These are phyloP conservation scores for Aspergillus fructus DNA, from an alignment of 2,329 filamentous ascomycete genomes.

Conservation along the genomic window DNA sequence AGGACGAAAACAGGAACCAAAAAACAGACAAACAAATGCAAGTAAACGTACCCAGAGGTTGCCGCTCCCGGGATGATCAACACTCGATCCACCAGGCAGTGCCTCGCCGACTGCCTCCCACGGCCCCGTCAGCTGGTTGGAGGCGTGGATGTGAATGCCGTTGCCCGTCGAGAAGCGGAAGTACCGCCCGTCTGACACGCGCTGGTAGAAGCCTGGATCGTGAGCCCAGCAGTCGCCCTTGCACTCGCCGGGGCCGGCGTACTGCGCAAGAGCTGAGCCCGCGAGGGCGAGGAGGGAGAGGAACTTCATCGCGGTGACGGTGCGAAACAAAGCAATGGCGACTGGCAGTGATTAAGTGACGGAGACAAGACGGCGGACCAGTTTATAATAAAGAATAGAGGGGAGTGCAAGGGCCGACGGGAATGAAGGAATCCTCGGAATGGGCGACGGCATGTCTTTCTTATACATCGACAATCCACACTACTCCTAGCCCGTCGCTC, in stretches of 20 bases:
- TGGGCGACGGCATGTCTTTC: background rate
- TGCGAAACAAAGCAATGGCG: too few species aligned
- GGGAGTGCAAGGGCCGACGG: background rate
- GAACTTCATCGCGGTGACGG: background rate
- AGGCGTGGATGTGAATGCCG: slow-evolving; percentile 50
- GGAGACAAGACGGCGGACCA: background rate
- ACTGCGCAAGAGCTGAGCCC: slow-evolving; percentile 10
- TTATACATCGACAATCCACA: background rate
- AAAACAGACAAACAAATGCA: too few species aligned
- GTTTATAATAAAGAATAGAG: background rate
- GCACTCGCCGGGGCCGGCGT: slow-evolving; percentile 31
- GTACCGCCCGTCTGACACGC: slow-evolving; percentile 51
- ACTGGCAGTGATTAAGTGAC: too few species aligned
- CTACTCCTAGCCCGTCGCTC: background rate
- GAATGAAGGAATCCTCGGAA: background rate
- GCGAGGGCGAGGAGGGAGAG: slow-evolving; percentile 18
- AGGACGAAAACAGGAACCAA: background rate
- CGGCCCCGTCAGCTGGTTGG: slow-evolving; percentile 48
- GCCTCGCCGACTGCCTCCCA: slow-evolving; percentile 51
- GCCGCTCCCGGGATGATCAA: slow-evolving; percentile 42
- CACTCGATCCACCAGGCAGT: slow-evolving; percentile 46
- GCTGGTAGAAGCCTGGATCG: slow-evolving; percentile 51
- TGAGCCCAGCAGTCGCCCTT: slow-evolving; percentile 41
- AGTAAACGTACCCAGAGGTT: slow-evolving; percentile 53
- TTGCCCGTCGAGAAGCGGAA: slow-evolving; percentile 55